phyloP scores from a whole-genome alignment of 2,329 filamentous ascomycete genomes.

The Dothidotthia symphoricarpi region DNA sequence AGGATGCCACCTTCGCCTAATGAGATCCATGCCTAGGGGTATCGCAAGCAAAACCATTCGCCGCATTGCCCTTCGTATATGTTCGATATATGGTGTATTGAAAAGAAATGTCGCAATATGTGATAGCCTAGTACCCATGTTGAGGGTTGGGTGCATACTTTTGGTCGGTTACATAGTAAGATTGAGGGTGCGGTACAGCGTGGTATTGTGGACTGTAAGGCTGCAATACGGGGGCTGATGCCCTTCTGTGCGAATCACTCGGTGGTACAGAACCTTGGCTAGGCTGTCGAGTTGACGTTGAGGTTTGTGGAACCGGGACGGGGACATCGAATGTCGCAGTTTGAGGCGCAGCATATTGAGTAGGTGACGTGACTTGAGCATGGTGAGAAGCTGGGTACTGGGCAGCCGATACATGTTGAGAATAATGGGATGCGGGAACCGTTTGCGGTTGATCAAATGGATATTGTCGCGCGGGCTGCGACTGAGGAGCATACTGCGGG shows the following conservation, averaged over 20 bases:
- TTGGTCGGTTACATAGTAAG: conserved; percentile 33
- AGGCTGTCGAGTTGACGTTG: conserved; percentile 16
- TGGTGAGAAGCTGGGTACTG: conserved; percentile 24
- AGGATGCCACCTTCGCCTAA: conserved; percentile 11
- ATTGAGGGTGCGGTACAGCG: conserved; percentile 21
- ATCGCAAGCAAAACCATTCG: conserved; percentile 18
- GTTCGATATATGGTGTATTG: no score
- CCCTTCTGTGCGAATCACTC: conserved; percentile 28
- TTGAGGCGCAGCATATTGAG: conserved; percentile 28
- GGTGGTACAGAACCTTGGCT: conserved; percentile 16
- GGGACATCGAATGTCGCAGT: conserved; percentile 25
- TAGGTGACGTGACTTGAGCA: conserved; percentile 20
- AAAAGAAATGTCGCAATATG: background rate
- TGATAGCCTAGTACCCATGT: conserved; percentile 2
- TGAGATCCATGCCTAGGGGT: conserved; percentile 12
- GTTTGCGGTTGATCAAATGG: conserved; percentile 20
- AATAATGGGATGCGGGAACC: conserved; percentile 18
- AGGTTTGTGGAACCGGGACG: conserved; percentile 16
- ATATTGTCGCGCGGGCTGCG: conserved; percentile 21
- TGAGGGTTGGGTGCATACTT: conserved; percentile 21
- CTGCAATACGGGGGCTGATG: conserved; percentile 35
- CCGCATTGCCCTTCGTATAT: conserved; percentile 13
- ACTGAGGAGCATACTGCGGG: conserved; percentile 21
- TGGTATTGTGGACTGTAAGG: conserved; percentile 25
- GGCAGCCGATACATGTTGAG: conserved; percentile 12